Evolutionary conservation across 139 green algal genomes (phyloP), one percentile per base, ranked within the genome.

Genomic region (Chlamydomonas incerta): DNA sequence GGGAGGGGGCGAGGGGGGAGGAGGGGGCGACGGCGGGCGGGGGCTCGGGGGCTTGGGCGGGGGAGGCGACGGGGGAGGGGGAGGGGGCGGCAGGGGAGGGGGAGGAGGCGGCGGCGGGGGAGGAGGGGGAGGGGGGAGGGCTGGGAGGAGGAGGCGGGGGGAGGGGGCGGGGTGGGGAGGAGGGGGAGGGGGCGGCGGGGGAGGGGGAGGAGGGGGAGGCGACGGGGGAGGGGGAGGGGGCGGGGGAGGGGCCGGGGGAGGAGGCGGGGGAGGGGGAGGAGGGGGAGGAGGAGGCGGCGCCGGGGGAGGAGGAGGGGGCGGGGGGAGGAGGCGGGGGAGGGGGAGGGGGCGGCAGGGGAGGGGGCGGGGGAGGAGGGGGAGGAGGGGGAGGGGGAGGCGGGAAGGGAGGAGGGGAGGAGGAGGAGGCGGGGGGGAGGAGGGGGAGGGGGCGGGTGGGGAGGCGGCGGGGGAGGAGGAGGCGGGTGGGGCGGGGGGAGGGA

Each of bases 351-450:
- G 68, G 68, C 3, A 31, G 68, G 2, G 68, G 68, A 29, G 68
- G 68, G 28, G 68, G 68, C 55, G 33, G 68, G 15, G 68, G 68
- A 1, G 33, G 33, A 9, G 68, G 68, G n/a, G 68, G 68, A 28
- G 68, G 68, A 74, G 68, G 68, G 15, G 68, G 68, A 21, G 68
- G 68, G n/a, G 68, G 68, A 47, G 68, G 68, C 5, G 68, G 68
- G 8, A 31, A 31, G 2, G 68, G 68, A 18, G 68, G 68, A 24
- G 68, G 68, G 21, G 68, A 31, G 1, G 68, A 34, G n/a, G 68
- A n/a, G n/a, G n/a, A n/a, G n/a, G n/a, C n/a, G 68, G 1, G 68
- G 68, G 9, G 68, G 68, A 46, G 68, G 68, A 50, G 68, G 68
- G 14, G 31, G 68, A 28, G 68, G 68, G 9, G 68, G 68, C 14